Base-by-base conservation (phyloP, 495 filamentous ascomycete species). In the Tuber borchii region DNA sequence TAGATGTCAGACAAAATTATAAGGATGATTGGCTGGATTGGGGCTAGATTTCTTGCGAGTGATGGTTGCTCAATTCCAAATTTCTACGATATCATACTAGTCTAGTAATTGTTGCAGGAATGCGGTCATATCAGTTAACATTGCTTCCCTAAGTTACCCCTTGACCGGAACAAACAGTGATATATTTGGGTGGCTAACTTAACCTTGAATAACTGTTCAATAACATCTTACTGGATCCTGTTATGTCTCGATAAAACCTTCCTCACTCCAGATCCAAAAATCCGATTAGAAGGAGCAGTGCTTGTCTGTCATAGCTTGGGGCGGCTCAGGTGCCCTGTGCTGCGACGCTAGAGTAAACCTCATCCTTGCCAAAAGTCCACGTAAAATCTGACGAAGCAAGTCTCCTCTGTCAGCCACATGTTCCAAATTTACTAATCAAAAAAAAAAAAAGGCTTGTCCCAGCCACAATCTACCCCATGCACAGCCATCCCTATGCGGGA, bases 401-500 rank as follows among this genome's bases (percentile, higher is more conserved):
- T 26, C 31, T n/a, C 22, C 48, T 5, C 16, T 0, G 12, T 26
- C 10, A 31, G n/a, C 51, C 10, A 61, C 51, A 31, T 7, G 12
- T 34, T 34, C 26, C 14, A 5, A 31, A 34, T 6, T 31, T 31
- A 61, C 51, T 61, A 61, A 61, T 31, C n/a, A 40, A 40, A 40
- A 39, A 39, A 26, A 31, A n/a, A 6, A 61, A 56, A 61, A 14
- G 0, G 34, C 34, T 34, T 34, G 14, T 16, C 56, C 34, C 56
- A 65, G 56, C 56, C 56, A 34, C 56, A 34, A 34, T 26, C 12
- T 26, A 34, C 26, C 26, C 34, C 34, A 0, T 16, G 56, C 56
- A 17, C 26, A 65, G 56, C 56, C 56, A 19, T 61, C 4, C 20
- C 12, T n/a, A 31, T n/a, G n/a, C 14, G 37, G 72, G 75, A 80